Evolutionary conservation across 768 basidiomycete species (phyloP).

Genomic region (Collybiopsis luxurians): DNA sequence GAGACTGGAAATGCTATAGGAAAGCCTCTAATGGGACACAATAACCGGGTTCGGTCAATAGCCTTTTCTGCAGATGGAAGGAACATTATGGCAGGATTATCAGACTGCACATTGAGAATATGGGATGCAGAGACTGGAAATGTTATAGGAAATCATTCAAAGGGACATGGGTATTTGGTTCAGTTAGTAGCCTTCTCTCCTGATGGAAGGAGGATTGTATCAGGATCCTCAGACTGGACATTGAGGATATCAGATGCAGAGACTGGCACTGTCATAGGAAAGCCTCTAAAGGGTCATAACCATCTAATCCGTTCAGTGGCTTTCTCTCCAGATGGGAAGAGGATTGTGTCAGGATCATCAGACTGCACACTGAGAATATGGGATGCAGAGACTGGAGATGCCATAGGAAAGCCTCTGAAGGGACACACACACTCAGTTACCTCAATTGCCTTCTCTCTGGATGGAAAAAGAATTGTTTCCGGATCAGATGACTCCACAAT

Average conservation of each 20-base stretch:
- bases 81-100: neutral
- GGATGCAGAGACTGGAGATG: neutral
- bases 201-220: constrained; percentile 33
- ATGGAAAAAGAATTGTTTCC: too few relatives aligned
- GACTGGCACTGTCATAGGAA: constrained; percentile 25
- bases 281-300: constrained; percentile 9
- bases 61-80: neutral
- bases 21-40: neutral
- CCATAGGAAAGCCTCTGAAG: neutral
- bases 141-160: neutral
- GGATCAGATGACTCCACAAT: too few relatives aligned
- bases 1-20: neutral
- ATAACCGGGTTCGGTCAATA: neutral
- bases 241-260: too few relatives aligned
- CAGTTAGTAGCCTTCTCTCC: constrained; percentile 45
- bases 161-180: constrained; percentile 5
- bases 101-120: neutral
- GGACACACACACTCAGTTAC: neutral
- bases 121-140: neutral
- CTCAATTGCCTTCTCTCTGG: neutral
- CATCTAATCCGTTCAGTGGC: neutral
- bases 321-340: too few relatives aligned
- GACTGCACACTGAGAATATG: neutral
- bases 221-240: too few relatives aligned
- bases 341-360: neutral